Base-by-base conservation (phyloP, 1,284 basidiomycete species). In the Fomitopsis palustris region DNA sequence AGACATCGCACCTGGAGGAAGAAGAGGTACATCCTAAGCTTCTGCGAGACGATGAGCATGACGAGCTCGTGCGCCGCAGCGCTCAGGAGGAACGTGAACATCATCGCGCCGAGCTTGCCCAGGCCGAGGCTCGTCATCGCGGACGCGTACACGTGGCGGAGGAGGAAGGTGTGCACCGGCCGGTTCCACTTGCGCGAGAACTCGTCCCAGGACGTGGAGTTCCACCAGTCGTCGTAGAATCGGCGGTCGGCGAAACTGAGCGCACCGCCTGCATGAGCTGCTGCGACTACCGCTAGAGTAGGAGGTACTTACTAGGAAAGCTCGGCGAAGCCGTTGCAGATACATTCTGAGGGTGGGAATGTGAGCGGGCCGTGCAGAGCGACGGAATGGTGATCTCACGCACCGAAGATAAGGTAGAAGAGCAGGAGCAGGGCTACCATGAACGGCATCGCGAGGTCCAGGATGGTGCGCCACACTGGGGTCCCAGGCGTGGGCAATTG, bases 171-270 rank as follows among this genome's bases (percentile, higher is more conserved):
- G 72, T 98, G 86, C n/a, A 95, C 89, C 9, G 87, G 83, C 66
- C 92, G 93, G 77, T 97, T 97, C 95, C 95, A 97, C 76, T 96
- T 95, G 53, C 95, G 87, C 6, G 93, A 90, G 74, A 97, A 99
- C 72, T 98, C 94, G 70, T 98, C 97, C 90, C 93, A 96, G 2
- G 91, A 92, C 0, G 91, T 95, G 1, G 93, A 93, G 76, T 98
- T 99, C 96, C 96, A 98, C 90, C 95, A 98, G 72, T 98, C 96
- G 74, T 95, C 92, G 74, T 98, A 99, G 74, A 98, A 98, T 66
- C 95, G 92, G 43, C 96, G 83, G 72, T 99, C 96, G 27, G 95
- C 95, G 70, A 98, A 99, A 70, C 90, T 91, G 62, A 7, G 61
- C 12, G 58, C 55, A 61, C 19, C 19, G 29, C 19, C 25, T 31